phyloP scores from a whole-genome alignment of 768 basidiomycete genomes.

The Rubroboletus satanas region DNA sequence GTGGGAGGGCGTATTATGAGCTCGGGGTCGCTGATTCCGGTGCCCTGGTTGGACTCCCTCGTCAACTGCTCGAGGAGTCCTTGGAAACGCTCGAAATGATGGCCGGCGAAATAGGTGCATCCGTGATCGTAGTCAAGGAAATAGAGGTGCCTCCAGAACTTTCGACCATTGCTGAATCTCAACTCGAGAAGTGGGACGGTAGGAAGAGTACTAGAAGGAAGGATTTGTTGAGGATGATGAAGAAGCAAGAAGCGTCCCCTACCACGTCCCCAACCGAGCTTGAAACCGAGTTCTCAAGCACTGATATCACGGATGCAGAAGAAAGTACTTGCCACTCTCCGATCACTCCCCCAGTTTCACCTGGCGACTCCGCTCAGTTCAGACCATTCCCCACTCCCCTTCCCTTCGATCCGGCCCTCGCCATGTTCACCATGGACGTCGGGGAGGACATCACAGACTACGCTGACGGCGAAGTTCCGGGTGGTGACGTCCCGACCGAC shows the following conservation, averaged over 20 bases:
- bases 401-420: conserved; percentile 29
- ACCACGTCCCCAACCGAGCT: conserved; percentile 36
- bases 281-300: conserved; percentile 36
- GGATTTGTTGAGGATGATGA: conserved; percentile 23
- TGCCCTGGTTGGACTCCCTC: conserved; percentile 73
- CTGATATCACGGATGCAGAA: conserved; percentile 39
- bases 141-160: conserved; percentile 68
- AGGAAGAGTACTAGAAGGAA: conserved; percentile 36
- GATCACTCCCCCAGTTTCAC: conserved; percentile 7
- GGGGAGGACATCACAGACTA: conserved; percentile 35
- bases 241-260: conserved; percentile 29
- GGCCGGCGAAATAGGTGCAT: conserved; percentile 91
- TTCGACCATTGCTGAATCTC: conserved; percentile 32
- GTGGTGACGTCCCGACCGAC: neutral
- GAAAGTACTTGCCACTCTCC: conserved; percentile 19
- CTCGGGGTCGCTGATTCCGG: conserved; percentile 85
- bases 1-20: conserved; percentile 82
- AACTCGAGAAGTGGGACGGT: conserved; percentile 33
- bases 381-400: conserved; percentile 1
- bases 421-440: conserved; percentile 48
- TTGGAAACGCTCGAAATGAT: conserved; percentile 88
- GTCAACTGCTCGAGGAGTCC: conserved; percentile 71
- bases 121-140: conserved; percentile 87
- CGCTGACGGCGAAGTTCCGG: conserved; percentile 23
- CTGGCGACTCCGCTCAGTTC: neutral